Base-by-base conservation (phyloP, 176 grass and related monocot species). In the Phoenix roebelenii region DNA sequence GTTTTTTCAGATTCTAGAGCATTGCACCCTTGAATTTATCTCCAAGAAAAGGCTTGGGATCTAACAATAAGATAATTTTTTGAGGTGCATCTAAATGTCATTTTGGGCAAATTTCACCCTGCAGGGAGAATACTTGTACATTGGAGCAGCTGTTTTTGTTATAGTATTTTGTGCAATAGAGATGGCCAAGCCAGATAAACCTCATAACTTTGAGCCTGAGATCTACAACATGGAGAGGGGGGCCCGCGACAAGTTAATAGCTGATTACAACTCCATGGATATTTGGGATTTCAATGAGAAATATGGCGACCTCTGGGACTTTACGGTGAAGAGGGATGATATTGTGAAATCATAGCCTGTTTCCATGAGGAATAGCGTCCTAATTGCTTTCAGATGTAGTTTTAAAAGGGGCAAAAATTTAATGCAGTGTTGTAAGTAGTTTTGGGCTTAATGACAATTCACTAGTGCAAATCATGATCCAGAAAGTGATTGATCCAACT, bases 251-350 rank as follows among this genome's bases (percentile, higher is more conserved):
- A 97, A 97, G 84, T 83, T 97, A 58, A 97, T 92, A n/a, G 78
- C 78, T 0, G 92, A 97, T 65, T 88, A 92, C 67, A 92, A 92
- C 70, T 76, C 84, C 49, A 92, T 97, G 87, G 93, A 97, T 63
- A 97, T 97, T 68, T 97, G 93, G 93, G 93, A 97, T 74, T 97
- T 97, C 78, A 97, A 97, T 16, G 84, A 97, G 76, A 97, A 92
- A 67, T 97, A 97, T 29, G 92, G 92, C 23, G 78, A 97, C 52
- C 92, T 97, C 18, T 97, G 87, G 92, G 92, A 97, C 77, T 91
- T 97, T 78, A 97, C 93, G 2, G 76, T 92, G 57, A 79, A 83
- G 16, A 83, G 77, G 57, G 84, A 97, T 28, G 92, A 88, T 51
- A 85, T 91, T 7, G 78, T 95, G 16, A 85, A 92, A 60, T 23